A percentile compares a stretch with the other conserved stretches of the same genome.
Evolutionary conservation across 208 protist species (phyloP).

Genomic region (Herpetomonas samuelpessoai): DNA sequence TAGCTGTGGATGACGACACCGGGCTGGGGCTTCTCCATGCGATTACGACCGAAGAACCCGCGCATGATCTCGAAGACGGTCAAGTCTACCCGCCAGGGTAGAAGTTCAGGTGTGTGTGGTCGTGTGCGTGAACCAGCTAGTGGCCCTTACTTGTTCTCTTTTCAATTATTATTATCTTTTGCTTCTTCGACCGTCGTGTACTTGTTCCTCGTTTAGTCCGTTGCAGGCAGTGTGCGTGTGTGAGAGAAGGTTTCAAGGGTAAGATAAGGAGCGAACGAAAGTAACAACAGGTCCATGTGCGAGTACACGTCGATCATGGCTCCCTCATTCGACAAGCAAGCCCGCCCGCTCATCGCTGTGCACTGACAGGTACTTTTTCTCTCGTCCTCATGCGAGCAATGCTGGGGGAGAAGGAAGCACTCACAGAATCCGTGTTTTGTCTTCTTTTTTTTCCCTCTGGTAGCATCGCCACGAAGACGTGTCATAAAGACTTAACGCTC

Average conservation of each 20-base stretch:
- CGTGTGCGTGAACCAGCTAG: not conserved
- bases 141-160: not conserved
- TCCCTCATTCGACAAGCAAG: too few relatives aligned
- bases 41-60: constrained; percentile 31
- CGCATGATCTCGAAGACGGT: constrained; percentile 14
- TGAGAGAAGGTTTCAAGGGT: too few relatives aligned
- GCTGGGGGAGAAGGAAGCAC: constrained; percentile 20
- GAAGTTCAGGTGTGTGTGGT: not conserved
- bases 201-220: too few relatives aligned
- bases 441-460: not conserved
- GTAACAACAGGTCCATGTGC: too few relatives aligned
- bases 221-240: too few relatives aligned
- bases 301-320: too few relatives aligned
- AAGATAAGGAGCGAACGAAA: too few relatives aligned
- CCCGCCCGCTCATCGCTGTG: too few relatives aligned
- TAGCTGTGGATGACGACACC: constrained; percentile 42
- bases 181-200: not conserved
- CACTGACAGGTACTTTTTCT: too few relatives aligned
- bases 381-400: constrained; percentile 6
- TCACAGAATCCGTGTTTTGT: constrained; percentile 29
- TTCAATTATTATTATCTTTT: constrained; percentile 2
- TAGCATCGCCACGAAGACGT: not conserved
- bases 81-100: not conserved
- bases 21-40: constrained; percentile 33
- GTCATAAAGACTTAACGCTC: not conserved